Base-by-base conservation (phyloP, 2,329 filamentous ascomycete genomes). In the Ophiostoma novo-ulmi region DNA sequence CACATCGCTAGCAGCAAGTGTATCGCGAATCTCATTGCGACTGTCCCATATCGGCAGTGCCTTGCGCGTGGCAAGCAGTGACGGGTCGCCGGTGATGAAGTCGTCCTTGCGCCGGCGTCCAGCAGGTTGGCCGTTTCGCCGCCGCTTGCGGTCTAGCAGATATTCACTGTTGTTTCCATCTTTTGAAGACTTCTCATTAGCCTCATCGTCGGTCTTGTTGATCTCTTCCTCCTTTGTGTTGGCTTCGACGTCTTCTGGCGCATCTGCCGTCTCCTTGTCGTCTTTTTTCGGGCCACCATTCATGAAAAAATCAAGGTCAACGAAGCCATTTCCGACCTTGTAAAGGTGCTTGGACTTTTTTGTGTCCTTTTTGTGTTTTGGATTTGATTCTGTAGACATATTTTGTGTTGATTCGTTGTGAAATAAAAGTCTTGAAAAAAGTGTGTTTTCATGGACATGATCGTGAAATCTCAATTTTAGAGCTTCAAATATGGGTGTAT, bases 1-100 rank as follows among this genome's bases (percentile, higher is more conserved):
- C 0, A 97, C 87, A 73, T 87, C 88, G 44, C 87, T 81, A 8
- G 65, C 48, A 6, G 22, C 20, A n/a, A 74, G 35, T 1, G 86
- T 83, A 20, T 83, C 77, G 48, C 88, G 87, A 68, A 97, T 96
- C 36, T 89, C 85, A 44, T 89, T 82, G 67, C 87, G 87, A 74
- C 93, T 87, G 4, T 85, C 81, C 88, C 92, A 97, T 74, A 97
- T 94, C 0, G 94, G 94, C 3, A 97, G 84, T 17, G 87, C 83
- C 77, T 90, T 87, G 31, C 93, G 87, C 7, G 82, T 80, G 68
- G 81, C 80, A 35, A 83, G 73, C 1, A 73, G 72, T 1, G 69
- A 41, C 3, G 70, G 69, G 35, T 71, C 72, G 44, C 73, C 73
- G 1, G 35, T 31, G 14, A 74, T 69, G 26, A n/a, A 10, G 20